Base-by-base conservation (phyloP, 2,329 filamentous ascomycete genomes). In the Trichoderma simmonsii region DNA sequence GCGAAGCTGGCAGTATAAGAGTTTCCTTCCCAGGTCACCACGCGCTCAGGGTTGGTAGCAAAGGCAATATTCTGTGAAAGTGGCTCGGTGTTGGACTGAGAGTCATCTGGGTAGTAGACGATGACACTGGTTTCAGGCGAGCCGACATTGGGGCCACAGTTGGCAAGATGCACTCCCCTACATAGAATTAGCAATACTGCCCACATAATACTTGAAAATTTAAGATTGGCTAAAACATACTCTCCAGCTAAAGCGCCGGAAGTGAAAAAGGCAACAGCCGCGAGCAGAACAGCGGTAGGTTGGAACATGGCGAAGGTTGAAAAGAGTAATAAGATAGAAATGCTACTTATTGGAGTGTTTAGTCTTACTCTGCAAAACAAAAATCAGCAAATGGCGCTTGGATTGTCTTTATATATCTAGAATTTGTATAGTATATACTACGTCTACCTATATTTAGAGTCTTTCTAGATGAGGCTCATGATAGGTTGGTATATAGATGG, bases 81-180 rank as follows among this genome's bases (percentile, higher is more conserved):
- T 4, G 65, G 65, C 32, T 36, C 54, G 7, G n/a, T 12, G 56
- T 51, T 69, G 48, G 57, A 60, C n/a, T 69, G 18, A 9, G 65
- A 69, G 26, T 69, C 65, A 26, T 69, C 65, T 32, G 65, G 18
- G n/a, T 69, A 69, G 36, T 69, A 69, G 65, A n/a, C 65, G 26
- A 69, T 34, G 36, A 69, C 65, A 15, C 56, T 60, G 34, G 65
- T 51, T 8, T 7, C 8, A 6, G 65, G 18, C 14, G 65, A 60
- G 21, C 15, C 15, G 18, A 51, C 54, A 34, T 60, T 28, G 36
- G 56, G 36, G 6, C 65, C 65, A 51, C 65, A 69, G 15, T 69
- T 69, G 56, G 65, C 65, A 34, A 69, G 65, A n/a, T 69, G 65
- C 18, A 69, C 65, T 15, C 65, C 65, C n/a, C 65, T 69, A 11